Percentiles rank a stretch among this genome's conserved stretches.
Evolutionary conservation across 805 yeast species (phyloP).

Genomic region (Candida cerambycidarum): DNA sequence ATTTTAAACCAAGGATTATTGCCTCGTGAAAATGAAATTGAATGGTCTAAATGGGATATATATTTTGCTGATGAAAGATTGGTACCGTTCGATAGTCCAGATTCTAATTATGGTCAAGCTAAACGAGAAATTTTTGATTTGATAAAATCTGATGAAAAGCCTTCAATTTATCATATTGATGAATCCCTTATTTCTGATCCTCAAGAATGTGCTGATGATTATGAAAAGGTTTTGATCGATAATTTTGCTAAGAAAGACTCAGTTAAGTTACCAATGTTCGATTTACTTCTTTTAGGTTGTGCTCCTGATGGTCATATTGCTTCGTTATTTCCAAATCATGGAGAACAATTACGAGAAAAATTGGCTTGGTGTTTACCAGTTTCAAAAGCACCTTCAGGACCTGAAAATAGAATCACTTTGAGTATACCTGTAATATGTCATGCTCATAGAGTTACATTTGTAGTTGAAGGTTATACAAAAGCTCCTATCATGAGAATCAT

Average conservation of each 20-base stretch:
- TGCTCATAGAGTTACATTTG: slow-evolving; percentile 88
- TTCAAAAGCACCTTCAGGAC: slow-evolving; percentile 87
- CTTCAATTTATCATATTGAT: slow-evolving; percentile 81
- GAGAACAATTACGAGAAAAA: slow-evolving; percentile 79
- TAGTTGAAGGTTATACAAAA: slow-evolving; percentile 93
- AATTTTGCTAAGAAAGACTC: slow-evolving; percentile 96
- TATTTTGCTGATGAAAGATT: slow-evolving; percentile 96
- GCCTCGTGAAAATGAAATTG: slow-evolving; percentile 65
- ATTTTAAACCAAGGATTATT: slow-evolving; percentile 86
- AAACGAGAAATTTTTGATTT: slow-evolving; percentile 77
- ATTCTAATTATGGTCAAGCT: slow-evolving; percentile 88
- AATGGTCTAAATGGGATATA: slow-evolving; percentile 94
- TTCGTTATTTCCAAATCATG: slow-evolving; percentile 89
- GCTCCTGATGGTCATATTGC: slow-evolving; percentile 99
- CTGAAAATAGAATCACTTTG: slow-evolving; percentile 74
- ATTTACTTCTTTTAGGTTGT: slow-evolving; percentile 86
- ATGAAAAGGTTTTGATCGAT: slow-evolving; percentile 80
- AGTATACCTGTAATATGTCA: slow-evolving; percentile 95
- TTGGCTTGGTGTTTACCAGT: slow-evolving; percentile 96
- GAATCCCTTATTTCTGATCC: slow-evolving; percentile 72
- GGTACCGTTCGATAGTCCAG: slow-evolving; percentile 80
- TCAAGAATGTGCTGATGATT: slow-evolving; percentile 91
- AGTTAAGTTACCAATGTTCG: slow-evolving; percentile 94
- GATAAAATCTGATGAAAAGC: slow-evolving; percentile 54
- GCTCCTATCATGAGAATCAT: slow-evolving; percentile 89